Evolutionary conservation across 2,329 filamentous ascomycete species (phyloP).

Genomic region (Hypomyces perniciosus): DNA sequence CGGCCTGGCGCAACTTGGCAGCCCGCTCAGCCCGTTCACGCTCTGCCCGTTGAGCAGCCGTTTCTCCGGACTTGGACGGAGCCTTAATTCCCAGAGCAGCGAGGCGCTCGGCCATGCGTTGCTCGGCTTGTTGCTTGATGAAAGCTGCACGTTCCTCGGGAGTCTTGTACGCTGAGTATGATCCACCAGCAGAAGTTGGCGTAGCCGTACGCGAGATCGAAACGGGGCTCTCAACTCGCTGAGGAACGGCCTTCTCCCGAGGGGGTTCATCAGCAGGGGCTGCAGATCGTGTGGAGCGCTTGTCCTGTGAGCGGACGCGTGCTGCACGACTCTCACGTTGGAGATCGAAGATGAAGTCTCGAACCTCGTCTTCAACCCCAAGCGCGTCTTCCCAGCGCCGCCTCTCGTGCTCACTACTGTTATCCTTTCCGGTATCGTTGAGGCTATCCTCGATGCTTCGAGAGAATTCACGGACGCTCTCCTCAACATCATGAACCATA

Average conservation of each 20-base stretch:
- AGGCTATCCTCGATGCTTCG: constrained; percentile 79
- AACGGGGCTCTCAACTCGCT: constrained; percentile 40
- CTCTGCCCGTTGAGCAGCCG: constrained; percentile 75
- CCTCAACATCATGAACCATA: constrained; percentile 95
- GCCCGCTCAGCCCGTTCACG: constrained; percentile 83
- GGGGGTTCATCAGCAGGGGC: constrained; percentile 38
- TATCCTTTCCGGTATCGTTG: constrained; percentile 71
- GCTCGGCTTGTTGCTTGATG: constrained; percentile 94
- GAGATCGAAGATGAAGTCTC: constrained; percentile 96
- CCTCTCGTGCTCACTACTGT: constrained; percentile 79
- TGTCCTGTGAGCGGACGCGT: constrained; percentile 58
- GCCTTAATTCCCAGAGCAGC: constrained; percentile 89
- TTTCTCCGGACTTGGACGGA: constrained; percentile 72
- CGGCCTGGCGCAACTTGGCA: constrained; percentile 79
- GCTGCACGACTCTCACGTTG: constrained; percentile 78
- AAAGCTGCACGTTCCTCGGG: constrained; percentile 91
- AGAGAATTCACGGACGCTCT: constrained; percentile 86
- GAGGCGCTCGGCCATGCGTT: constrained; percentile 92
- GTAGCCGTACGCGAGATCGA: constrained; percentile 47
- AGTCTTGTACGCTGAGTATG: constrained; percentile 80
- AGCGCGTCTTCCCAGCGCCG: constrained; percentile 93
- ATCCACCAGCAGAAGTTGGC: constrained; percentile 47
- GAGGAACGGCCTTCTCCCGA: constrained; percentile 23
- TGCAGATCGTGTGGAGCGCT: constrained; percentile 38
- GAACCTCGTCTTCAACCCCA: constrained; percentile 92